Conservation (phyloP, 768 basidiomycete species). For the Collybia mongolica region DNA sequence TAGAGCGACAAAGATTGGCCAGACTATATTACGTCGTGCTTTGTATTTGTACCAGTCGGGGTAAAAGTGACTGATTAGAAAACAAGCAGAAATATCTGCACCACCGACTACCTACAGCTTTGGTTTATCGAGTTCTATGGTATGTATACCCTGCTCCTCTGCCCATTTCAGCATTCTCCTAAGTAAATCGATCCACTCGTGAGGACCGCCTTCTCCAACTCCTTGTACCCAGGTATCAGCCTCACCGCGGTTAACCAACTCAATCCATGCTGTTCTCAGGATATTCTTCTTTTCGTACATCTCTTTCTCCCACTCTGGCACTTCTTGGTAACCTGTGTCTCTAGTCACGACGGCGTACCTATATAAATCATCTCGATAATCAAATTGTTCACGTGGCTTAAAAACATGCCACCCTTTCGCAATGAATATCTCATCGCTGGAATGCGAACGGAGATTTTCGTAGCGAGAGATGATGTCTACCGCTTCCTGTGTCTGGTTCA, state of each 20-base stretch:
- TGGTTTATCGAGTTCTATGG: conserved; percentile 9
- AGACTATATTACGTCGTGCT: neutral
- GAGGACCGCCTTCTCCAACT: conserved; percentile 53
- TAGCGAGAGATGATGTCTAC: conserved; percentile 49
- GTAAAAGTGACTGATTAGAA: too few relatives aligned
- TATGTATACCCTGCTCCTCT: conserved; percentile 16
- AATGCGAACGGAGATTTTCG: conserved; percentile 32
- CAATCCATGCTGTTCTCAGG: conserved; percentile 57
- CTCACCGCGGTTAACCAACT: conserved; percentile 53
- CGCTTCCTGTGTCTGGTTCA: conserved; percentile 49
- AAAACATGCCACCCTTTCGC: conserved; percentile 59
- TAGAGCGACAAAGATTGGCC: too few relatives aligned
- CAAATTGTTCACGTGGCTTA: conserved; percentile 54
- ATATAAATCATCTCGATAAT: conserved; percentile 62
- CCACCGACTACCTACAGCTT: conserved; percentile 3
- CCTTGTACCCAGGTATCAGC: conserved; percentile 60
- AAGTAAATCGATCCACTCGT: conserved; percentile 62
- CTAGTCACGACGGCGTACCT: conserved; percentile 35
- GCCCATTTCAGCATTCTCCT: conserved; percentile 29
- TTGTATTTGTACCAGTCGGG: neutral
- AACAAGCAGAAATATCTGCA: too few relatives aligned
- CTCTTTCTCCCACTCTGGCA: conserved; percentile 57
- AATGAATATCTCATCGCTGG: conserved; percentile 35
- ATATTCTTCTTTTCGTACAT: conserved; percentile 46
- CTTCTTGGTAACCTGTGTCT: conserved; percentile 18